phyloP scores from a whole-genome alignment of 306 rosid genomes.

The Pterocarpus macrocarpus region DNA sequence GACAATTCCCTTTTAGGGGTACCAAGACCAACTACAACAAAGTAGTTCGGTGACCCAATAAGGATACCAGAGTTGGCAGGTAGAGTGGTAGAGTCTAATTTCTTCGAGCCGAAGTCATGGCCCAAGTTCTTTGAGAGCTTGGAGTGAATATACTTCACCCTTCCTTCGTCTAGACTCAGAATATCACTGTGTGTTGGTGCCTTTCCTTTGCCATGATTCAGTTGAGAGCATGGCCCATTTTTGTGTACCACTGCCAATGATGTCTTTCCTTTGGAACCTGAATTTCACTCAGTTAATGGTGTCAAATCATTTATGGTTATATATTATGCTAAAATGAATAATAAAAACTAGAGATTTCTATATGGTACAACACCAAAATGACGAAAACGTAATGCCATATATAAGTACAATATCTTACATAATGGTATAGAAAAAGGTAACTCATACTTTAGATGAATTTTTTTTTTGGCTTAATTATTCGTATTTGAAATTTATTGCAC shows the following conservation, averaged over 20 bases:
- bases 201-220: constrained; percentile 6
- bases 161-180: constrained; percentile 51
- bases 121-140: constrained; percentile 18
- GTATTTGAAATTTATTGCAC: too few relatives aligned
- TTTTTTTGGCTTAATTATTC: too few relatives aligned
- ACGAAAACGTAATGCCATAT: too few relatives aligned
- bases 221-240: constrained; percentile 66
- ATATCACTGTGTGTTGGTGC: constrained; percentile 45
- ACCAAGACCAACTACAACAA: constrained; percentile 72
- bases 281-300: not conserved
- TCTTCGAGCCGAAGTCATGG: not conserved
- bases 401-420: not conserved
- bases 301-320: constrained; percentile 24
- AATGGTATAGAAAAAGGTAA: not conserved
- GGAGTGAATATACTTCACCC: constrained; percentile 57
- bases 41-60: constrained; percentile 66
- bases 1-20: constrained; percentile 64
- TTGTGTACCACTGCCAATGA: constrained; percentile 62
- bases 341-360: not conserved
- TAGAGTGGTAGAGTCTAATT: constrained; percentile 35
- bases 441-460: not conserved
- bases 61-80: constrained; percentile 65
- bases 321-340: not conserved
- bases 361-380: too few relatives aligned
- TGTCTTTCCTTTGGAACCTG: constrained; percentile 51